Conservation (phyloP, 345 rosid genomes). For the Populus deltoides region DNA sequence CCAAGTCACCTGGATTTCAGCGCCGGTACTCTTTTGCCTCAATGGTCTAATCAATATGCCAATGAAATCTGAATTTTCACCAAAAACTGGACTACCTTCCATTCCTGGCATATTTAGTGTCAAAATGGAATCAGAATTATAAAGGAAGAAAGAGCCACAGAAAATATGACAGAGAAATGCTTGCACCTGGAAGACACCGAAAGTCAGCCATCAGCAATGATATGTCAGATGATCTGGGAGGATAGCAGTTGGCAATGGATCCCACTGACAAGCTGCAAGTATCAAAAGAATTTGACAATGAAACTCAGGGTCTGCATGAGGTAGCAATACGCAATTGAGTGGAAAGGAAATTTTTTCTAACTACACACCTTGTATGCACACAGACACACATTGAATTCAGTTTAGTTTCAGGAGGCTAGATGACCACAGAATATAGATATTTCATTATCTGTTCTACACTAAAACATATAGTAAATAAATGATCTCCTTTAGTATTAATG, state of each 20-base stretch:
- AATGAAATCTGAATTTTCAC: constrained; percentile 45
- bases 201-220: constrained; percentile 89
- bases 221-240: constrained; percentile 49
- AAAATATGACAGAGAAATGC: constrained; percentile 21
- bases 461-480: neutral
- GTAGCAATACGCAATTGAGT: constrained; percentile 6
- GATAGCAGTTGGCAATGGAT: constrained; percentile 72
- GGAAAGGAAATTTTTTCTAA: neutral
- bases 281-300: constrained; percentile 15
- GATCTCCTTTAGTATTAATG: neutral
- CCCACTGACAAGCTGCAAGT: constrained; percentile 74
- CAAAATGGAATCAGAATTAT: constrained; percentile 19
- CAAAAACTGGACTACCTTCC: constrained; percentile 91
- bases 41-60: constrained; percentile 82
- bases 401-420: neutral
- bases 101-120: constrained; percentile 48
- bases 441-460: neutral
- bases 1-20: constrained; percentile 83
- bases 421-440: neutral
- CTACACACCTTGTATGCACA: neutral
- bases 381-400: neutral
- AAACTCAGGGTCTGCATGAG: constrained; percentile 3
- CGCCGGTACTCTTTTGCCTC: constrained; percentile 72
- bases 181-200: constrained; percentile 90
- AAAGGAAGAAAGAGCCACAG: constrained; percentile 16